Percentiles rank a stretch among this genome's conserved stretches.
phyloP scores from a whole-genome alignment of 2,329 filamentous ascomycete species.

The Chaetomiaceae sp. region DNA sequence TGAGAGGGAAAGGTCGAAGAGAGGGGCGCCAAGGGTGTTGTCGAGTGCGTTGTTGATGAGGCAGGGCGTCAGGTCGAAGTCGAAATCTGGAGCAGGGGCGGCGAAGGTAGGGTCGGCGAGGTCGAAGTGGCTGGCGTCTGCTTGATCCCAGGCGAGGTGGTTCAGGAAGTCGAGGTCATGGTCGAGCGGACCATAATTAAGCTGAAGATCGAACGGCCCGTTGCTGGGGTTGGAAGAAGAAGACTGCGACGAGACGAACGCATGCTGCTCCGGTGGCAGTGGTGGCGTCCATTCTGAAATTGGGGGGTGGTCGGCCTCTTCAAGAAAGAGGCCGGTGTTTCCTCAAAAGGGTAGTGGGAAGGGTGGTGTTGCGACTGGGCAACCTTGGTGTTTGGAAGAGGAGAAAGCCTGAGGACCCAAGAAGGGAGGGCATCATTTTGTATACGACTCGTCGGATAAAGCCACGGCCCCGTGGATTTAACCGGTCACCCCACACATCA shows the following conservation, averaged over 20 bases:
- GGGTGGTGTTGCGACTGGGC: background rate
- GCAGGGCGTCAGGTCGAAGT: conserved; percentile 7
- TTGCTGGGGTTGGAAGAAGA: conserved; percentile 25
- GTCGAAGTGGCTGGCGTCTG: background rate
- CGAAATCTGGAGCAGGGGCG: conserved; percentile 4
- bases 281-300: conserved; percentile 30
- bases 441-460: background rate
- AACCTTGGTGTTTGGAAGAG: background rate
- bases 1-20: conserved; percentile 3
- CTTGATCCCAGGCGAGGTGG: conserved; percentile 12
- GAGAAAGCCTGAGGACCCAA: background rate
- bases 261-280: conserved; percentile 22
- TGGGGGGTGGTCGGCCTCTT: conserved; percentile 31
- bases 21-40: conserved; percentile 4
- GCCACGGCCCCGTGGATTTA: background rate
- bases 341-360: background rate
- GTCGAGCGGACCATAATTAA: conserved; percentile 5
- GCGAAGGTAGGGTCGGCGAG: background rate
- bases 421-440: background rate
- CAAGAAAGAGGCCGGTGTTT: conserved; percentile 27
- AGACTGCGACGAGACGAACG: conserved; percentile 18
- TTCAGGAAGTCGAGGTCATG: conserved; percentile 15
- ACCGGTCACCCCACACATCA: too few species aligned
- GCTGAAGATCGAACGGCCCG: conserved; percentile 6
- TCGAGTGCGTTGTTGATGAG: conserved; percentile 12